Evolutionary conservation across 2,329 filamentous ascomycete species (phyloP).

Genomic region (Alternaria viburni): DNA sequence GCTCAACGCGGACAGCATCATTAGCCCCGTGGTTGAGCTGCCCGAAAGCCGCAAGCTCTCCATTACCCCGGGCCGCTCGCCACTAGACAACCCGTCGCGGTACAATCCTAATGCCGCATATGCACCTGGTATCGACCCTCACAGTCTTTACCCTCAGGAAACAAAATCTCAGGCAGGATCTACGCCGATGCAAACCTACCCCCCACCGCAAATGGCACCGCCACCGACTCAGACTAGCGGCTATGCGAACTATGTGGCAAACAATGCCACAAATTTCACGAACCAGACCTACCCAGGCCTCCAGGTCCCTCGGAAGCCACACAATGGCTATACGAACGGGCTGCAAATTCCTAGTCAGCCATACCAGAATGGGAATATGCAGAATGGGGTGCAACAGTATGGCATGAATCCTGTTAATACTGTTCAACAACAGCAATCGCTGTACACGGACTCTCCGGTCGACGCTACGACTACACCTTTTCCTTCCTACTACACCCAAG

Average conservation of each 20-base stretch:
- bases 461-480: constrained; percentile 39
- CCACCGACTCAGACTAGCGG: constrained; percentile 24
- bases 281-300: constrained; percentile 46
- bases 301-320: constrained; percentile 37
- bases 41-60: constrained; percentile 44
- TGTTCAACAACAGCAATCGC: constrained; percentile 35
- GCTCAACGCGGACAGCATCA: constrained; percentile 46
- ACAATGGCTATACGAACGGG: constrained; percentile 38
- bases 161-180: constrained; percentile 26
- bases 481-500: constrained; percentile 42
- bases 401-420: constrained; percentile 39
- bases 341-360: constrained; percentile 36
- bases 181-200: constrained; percentile 47
- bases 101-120: constrained; percentile 39
- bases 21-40: constrained; percentile 47
- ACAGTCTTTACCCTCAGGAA: constrained; percentile 34
- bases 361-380: constrained; percentile 35
- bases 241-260: constrained; percentile 30
- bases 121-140: constrained; percentile 42
- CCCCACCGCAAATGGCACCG: constrained; percentile 44
- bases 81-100: constrained; percentile 39
- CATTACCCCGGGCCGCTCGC: constrained; percentile 34
- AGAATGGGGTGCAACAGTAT: constrained; percentile 30
- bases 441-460: constrained; percentile 47
- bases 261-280: constrained; percentile 24